These are phyloP conservation scores for Cryoendolithus antarcticus DNA, from an alignment of 2,329 filamentous ascomycete species.

Conservation along the genomic window DNA sequence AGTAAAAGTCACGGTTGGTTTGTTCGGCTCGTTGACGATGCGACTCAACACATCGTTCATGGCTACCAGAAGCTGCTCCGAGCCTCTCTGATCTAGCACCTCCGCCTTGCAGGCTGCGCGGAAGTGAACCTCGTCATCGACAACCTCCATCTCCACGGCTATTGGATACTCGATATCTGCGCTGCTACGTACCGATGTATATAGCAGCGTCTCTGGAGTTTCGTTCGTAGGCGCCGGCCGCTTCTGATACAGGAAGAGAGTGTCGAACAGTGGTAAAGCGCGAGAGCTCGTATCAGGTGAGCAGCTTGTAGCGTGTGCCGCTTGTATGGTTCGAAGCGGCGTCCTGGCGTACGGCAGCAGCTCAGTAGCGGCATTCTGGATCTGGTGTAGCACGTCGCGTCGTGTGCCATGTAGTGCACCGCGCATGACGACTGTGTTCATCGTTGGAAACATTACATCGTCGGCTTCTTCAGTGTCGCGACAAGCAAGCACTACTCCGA, in stretches of 20 bases:
- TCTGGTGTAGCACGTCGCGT: constrained; percentile 53
- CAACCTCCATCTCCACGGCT: constrained; percentile 66
- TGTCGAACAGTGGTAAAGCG: constrained; percentile 42
- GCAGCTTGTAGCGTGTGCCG: constrained; percentile 15
- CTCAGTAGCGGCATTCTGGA: constrained; percentile 57
- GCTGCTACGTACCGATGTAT: constrained; percentile 49
- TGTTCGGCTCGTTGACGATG: constrained; percentile 39
- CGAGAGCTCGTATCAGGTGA: constrained; percentile 1
- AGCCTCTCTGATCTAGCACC: constrained; percentile 37
- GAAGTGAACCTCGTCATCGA: constrained; percentile 49
- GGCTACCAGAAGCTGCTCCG: constrained; percentile 40
- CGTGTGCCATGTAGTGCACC: constrained; percentile 58
- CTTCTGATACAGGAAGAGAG: constrained; percentile 55
- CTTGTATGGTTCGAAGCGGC: constrained; percentile 58
- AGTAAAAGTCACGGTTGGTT: constrained; percentile 43
- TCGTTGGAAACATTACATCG: constrained; percentile 67
- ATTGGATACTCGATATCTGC: constrained; percentile 70
- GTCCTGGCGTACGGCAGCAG: constrained; percentile 64
- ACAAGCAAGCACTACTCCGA: constrained; percentile 74
- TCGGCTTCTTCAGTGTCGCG: constrained; percentile 61
- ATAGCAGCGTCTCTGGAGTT: constrained; percentile 28
- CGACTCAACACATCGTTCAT: constrained; percentile 49
- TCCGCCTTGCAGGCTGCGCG: constrained; percentile 56
- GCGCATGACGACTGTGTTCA: constrained; percentile 77
- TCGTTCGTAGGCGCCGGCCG: constrained; percentile 25